Percentiles rank a stretch among this genome's conserved stretches.
These are phyloP conservation scores for Podila epigama DNA, from an alignment of 192 early-diverging fungal genomes.

Conservation along the genomic window DNA sequence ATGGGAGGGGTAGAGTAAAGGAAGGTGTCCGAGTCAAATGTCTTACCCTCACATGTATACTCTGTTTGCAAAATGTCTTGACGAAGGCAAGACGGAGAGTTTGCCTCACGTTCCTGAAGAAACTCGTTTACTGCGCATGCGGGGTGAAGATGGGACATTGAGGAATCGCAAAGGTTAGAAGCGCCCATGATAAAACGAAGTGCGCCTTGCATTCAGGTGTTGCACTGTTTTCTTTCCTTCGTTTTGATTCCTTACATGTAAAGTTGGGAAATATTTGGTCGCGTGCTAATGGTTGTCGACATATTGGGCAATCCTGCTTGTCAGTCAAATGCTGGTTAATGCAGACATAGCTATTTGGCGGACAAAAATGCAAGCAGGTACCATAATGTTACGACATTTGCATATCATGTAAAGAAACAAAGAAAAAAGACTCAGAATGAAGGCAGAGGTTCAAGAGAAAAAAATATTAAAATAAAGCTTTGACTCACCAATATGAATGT, in stretches of 20 bases:
- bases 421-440: background rate
- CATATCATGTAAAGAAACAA: background rate
- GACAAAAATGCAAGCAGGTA: background rate
- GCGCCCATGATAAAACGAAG: too few relatives aligned
- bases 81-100: conserved; percentile 8
- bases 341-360: conserved; percentile 65
- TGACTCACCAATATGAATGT: conserved; percentile 81
- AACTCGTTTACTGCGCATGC: conserved; percentile 55
- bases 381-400: background rate
- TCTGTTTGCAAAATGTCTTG: conserved; percentile 33
- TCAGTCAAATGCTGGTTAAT: conserved; percentile 71
- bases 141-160: too few relatives aligned
- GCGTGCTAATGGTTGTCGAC: conserved; percentile 59
- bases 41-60: conserved; percentile 29
- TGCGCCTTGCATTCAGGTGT: too few relatives aligned
- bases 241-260: conserved; percentile 54
- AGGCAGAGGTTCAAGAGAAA: background rate
- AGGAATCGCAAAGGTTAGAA: too few relatives aligned
- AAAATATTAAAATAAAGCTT: background rate
- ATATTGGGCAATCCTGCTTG: conserved; percentile 74
- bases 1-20: background rate
- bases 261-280: conserved; percentile 89
- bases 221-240: background rate
- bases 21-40: background rate
- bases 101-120: conserved; percentile 19